Evolutionary conservation across 495 filamentous ascomycete species (phyloP), one percentile per base, ranked within the genome.

Genomic region (Lasiosphaeria ovina): DNA sequence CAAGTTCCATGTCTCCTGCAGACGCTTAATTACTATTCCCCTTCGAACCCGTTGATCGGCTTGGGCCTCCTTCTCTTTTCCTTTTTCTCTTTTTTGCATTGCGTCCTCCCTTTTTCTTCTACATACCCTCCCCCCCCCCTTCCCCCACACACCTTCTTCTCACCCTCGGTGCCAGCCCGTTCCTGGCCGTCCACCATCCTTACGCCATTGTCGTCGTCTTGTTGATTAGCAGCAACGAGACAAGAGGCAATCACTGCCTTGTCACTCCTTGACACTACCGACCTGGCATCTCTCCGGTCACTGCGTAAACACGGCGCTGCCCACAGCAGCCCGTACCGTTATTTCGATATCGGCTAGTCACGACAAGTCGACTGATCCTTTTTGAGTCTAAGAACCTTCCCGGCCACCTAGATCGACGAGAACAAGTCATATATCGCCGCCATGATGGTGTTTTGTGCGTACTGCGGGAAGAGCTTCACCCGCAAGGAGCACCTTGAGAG

Each of bases 401-500:
- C 8, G 5, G 32, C 7, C 47, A 38, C 40, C 51, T 24, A n/a
- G 54, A 55, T n/a, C 34, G 32, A 51, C 17, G 33, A 51, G 38
- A 33, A 48, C 49, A 59, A 58, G 31, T 14, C 35, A 53, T 5
- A 35, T 32, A 51, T 32, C 36, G 34, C 38, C 33, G 51, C 45
- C 36, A 64, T 48, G 31, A 81, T 81, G 77, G 74, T 85, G 31
- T 87, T 74, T 67, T 88, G 85, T 61, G 77, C 82, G 6, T 85
- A 85, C 61, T 88, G 85, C 58, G 84, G 85, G 33, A 84, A 83
- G 72, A 76, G 72, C 53, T 88, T 88, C 65, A 85, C 83, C 44
- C 75, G 85, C 63, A 87, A 87, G 71, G 85, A 88, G 63, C 85
- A 88, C 69, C 72, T 87, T 31, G 84, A 87, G 63, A 75, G 85